These are phyloP conservation scores for Cryptococcus sp. DNA, from an alignment of 1,284 basidiomycete species.

Conservation along the genomic window DNA sequence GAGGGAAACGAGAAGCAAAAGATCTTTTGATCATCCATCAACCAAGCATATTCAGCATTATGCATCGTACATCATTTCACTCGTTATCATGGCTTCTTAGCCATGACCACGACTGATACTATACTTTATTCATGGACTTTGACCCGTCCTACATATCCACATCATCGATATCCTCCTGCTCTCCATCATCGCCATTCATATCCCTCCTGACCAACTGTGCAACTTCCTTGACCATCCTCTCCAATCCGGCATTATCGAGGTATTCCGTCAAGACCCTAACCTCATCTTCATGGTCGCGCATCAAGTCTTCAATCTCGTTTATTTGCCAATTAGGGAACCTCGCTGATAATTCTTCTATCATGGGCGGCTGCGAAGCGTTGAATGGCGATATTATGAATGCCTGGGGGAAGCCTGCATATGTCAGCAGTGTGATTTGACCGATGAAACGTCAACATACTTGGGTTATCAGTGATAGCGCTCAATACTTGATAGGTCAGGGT, in stretches of 20 bases:
- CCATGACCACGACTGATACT: neutral
- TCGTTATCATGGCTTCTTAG: too few species aligned
- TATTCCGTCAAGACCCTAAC: conserved; percentile 29
- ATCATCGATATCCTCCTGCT: conserved; percentile 5
- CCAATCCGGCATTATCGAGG: conserved; percentile 25
- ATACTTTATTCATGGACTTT: neutral
- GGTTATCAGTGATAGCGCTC: conserved; percentile 11
- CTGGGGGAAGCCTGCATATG: conserved; percentile 19
- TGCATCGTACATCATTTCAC: too few species aligned
- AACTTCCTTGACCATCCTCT: conserved; percentile 29
- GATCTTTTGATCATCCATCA: too few species aligned
- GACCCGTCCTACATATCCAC: neutral
- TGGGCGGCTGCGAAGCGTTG: conserved; percentile 29
- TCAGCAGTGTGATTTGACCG: neutral
- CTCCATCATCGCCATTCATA: conserved; percentile 6
- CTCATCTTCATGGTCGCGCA: conserved; percentile 38
- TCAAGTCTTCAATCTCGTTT: conserved; percentile 33
- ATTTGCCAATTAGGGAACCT: conserved; percentile 33
- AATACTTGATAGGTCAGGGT: conserved; percentile 36
- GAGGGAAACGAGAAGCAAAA: neutral
- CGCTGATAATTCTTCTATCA: conserved; percentile 35
- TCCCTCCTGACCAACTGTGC: conserved; percentile 31
- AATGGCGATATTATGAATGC: conserved; percentile 31
- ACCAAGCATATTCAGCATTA: too few species aligned
- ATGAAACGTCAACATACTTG: neutral